Conservation (phyloP, 345 rosid genomes). For the Passiflora organensis region DNA sequence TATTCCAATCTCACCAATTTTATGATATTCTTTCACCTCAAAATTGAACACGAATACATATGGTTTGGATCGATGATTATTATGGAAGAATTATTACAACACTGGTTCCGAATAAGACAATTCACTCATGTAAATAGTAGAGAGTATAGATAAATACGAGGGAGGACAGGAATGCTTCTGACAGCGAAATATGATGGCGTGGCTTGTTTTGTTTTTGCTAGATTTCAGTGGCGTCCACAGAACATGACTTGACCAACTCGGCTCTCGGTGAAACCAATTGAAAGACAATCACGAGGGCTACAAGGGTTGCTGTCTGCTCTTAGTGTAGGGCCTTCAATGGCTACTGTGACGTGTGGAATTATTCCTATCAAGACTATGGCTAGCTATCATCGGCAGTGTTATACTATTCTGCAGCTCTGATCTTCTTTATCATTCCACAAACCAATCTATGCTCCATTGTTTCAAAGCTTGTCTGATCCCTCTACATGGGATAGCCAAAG, state of each 20-base stretch:
- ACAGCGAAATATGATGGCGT: constrained; percentile 14
- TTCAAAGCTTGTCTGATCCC: constrained; percentile 18
- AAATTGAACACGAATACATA: too few relatives aligned
- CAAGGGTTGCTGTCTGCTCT: not conserved
- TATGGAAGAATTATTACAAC: too few relatives aligned
- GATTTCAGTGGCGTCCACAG: constrained; percentile 14
- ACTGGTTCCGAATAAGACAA: too few relatives aligned
- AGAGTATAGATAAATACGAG: not conserved
- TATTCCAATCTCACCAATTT: too few relatives aligned
- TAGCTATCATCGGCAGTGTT: too few relatives aligned
- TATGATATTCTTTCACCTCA: too few relatives aligned
- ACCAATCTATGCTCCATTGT: constrained; percentile 14
- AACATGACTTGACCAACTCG: constrained; percentile 10
- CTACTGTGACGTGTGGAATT: not conserved
- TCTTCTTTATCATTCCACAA: not conserved
- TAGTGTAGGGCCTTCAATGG: not conserved
- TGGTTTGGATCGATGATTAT: too few relatives aligned
- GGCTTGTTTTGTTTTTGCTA: too few relatives aligned
- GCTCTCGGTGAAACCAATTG: not conserved
- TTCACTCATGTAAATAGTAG: too few relatives aligned
- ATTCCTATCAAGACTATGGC: not conserved
- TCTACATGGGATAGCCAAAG: constrained; percentile 7
- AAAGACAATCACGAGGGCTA: not conserved
- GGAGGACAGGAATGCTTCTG: not conserved
- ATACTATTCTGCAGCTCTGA: not conserved